phyloP scores from a whole-genome alignment of 148 eudicot genomes.

The Cornus kousa region DNA sequence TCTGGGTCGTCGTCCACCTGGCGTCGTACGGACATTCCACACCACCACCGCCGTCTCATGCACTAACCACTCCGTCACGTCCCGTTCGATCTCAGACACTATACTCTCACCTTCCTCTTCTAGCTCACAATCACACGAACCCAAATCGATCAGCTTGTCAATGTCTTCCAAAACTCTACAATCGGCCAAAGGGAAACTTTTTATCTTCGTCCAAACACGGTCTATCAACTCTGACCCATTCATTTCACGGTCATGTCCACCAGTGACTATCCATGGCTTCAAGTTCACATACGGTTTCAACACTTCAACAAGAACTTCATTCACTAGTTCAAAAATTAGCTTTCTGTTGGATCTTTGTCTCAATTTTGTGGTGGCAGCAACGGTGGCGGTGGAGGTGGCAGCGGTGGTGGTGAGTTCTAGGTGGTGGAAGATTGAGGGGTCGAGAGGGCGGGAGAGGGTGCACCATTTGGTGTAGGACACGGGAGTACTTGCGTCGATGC shows the following conservation, averaged over 20 bases:
- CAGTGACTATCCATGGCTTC: conserved; percentile 16
- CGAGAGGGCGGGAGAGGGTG: conserved; percentile 60
- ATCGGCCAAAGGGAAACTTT: conserved; percentile 42
- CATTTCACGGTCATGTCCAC: conserved; percentile 3
- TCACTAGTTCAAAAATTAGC: conserved; percentile 59
- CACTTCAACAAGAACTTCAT: conserved; percentile 55
- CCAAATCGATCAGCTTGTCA: conserved; percentile 59
- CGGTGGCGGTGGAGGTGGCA: too few relatives aligned
- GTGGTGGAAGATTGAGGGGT: conserved; percentile 61
- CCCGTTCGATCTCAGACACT: conserved; percentile 52
- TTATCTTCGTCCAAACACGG: conserved; percentile 37
- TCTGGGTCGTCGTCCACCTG: not conserved
- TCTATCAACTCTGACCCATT: conserved; percentile 39
- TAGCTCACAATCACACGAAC: conserved; percentile 30
- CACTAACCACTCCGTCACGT: conserved; percentile 49
- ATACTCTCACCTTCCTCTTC: conserved; percentile 59
- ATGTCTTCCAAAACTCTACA: conserved; percentile 78
- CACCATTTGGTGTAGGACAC: conserved; percentile 49
- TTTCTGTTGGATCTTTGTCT: conserved; percentile 39
- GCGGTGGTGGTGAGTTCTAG: conserved; percentile 34
- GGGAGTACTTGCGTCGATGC: conserved; percentile 50
- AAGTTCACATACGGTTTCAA: conserved; percentile 34
- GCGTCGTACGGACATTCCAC: not conserved
- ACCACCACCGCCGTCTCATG: conserved; percentile 36
- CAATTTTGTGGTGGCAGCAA: not conserved